Base-by-base conservation (phyloP, 441 rosid genomes). In the Euphorbia celastroides region DNA sequence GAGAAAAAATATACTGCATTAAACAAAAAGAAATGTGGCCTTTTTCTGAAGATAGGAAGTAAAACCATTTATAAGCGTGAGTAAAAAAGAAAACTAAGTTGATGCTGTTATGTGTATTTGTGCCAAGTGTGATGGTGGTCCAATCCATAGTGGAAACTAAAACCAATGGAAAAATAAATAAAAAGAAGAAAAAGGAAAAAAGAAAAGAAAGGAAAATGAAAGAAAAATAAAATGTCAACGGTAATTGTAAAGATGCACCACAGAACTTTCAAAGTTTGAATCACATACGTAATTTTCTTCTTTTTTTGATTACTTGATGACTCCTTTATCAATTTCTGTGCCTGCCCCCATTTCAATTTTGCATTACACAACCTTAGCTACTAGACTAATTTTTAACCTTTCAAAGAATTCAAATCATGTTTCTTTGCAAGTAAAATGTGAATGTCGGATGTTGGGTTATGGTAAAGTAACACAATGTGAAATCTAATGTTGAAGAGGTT, bases 81-180 rank as follows among this genome's bases (percentile, higher is more conserved):
- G 80, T 70, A 41, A 67, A 85, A 83, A 72, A 77, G 74, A 30
- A 57, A 69, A 64, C 79, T 65, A 70, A 70, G 79, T 71, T 75
- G 82, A 72, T 74, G 78, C 57, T 64, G 71, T 77, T 64, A 54
- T 77, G 72, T 75, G 69, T 51, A 72, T 72, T 67, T 79, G 86
- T 79, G 88, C 81, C 19, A 30, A 74, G 84, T 80, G 86, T 74
- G 77, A 50, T 74, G 72, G 89, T 87, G 92, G 92, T 83, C 89
- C 92, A 78, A 58, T 25, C 0, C 50, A 6, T 34, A 31, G 75
- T 79, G 80, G 77, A 65, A 48, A 62, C 79, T 72, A 70, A 65
- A 64, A 63, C 74, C 46, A 72, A 76, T 76, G 72, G 27, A 38
- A 62, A 48, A 60, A 38, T 44, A 57, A 66, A 58, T 11, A 57